Evolutionary conservation across 805 yeast species (phyloP).

Genomic region (Wickerhamomyces sydowiorum): DNA sequence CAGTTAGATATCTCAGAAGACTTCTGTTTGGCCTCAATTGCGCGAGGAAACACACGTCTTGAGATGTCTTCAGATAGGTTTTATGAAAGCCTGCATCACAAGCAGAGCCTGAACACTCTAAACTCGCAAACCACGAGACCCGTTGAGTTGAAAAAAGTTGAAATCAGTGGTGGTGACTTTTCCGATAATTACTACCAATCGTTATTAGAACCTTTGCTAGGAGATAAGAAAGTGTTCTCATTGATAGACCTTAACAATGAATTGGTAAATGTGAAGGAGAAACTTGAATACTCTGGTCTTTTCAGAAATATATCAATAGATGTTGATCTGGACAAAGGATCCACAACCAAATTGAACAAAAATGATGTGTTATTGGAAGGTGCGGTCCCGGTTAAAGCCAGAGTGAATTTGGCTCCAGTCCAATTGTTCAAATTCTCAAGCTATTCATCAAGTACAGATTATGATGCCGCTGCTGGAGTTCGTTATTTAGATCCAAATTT

Average conservation of each 20-base stretch:
- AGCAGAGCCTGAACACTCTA: conserved; percentile 5
- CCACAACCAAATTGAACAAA: conserved; percentile 9
- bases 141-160: conserved; percentile 11
- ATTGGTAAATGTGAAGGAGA: conserved; percentile 28
- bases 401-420: conserved; percentile 33
- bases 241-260: conserved; percentile 33
- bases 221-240: conserved; percentile 25
- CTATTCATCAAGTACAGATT: conserved; percentile 29
- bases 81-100: background rate
- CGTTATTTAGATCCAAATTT: conserved; percentile 39
- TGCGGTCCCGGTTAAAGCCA: conserved; percentile 41
- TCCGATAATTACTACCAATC: conserved; percentile 40
- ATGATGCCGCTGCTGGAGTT: conserved; percentile 28
- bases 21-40: background rate
- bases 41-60: background rate
- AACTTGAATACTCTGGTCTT: conserved; percentile 38
- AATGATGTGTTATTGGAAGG: background rate
- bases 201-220: conserved; percentile 37
- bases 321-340: conserved; percentile 32
- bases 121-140: conserved; percentile 17
- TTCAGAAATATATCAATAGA: conserved; percentile 35
- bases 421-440: conserved; percentile 24
- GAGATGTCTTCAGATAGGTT: background rate
- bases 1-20: background rate
- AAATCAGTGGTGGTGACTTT: conserved; percentile 25